phyloP scores from a whole-genome alignment of 2,329 filamentous ascomycete species.

The Periglandula ipomoeae region DNA sequence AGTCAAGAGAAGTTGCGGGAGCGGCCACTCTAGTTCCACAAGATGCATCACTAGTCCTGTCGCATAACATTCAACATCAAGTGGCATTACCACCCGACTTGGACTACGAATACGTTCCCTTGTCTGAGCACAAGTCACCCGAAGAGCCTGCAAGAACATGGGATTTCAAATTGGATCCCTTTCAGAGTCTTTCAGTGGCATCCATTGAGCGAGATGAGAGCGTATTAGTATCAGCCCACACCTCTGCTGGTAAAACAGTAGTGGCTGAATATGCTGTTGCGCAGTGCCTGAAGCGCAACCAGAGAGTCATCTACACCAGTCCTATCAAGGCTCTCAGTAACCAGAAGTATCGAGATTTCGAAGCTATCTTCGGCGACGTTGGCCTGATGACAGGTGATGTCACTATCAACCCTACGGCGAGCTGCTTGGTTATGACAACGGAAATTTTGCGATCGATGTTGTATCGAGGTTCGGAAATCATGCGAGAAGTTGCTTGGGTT shows the following conservation, averaged over 20 bases:
- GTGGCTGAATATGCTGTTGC: conserved; percentile 98
- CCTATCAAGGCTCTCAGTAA: conserved; percentile 98
- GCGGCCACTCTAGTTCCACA: conserved; percentile 58
- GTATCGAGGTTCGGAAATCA: conserved; percentile 96
- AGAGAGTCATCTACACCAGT: conserved; percentile 97
- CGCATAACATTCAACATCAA: conserved; percentile 97
- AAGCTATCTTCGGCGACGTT: conserved; percentile 90
- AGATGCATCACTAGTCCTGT: conserved; percentile 70
- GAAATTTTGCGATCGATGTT: conserved; percentile 99
- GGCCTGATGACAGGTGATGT: conserved; percentile 98
- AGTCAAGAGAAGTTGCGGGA: conserved; percentile 81
- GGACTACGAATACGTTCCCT: conserved; percentile 89
- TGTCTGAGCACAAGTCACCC: conserved; percentile 87
- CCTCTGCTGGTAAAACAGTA: conserved; percentile 95
- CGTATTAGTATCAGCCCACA: conserved; percentile 93
- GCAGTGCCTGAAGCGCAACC: conserved; percentile 93
- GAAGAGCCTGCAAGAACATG: conserved; percentile 76
- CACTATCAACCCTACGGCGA: conserved; percentile 97
- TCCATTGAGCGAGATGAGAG: conserved; percentile 96
- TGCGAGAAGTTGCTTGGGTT: conserved; percentile 98
- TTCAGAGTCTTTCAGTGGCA: conserved; percentile 88
- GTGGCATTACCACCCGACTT: conserved; percentile 89
- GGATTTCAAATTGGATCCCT: conserved; percentile 90
- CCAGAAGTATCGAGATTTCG: conserved; percentile 96
- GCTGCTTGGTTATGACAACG: conserved; percentile 97